phyloP scores from a whole-genome alignment of 352 stramenopile species.

The Phytophthora meadii region DNA sequence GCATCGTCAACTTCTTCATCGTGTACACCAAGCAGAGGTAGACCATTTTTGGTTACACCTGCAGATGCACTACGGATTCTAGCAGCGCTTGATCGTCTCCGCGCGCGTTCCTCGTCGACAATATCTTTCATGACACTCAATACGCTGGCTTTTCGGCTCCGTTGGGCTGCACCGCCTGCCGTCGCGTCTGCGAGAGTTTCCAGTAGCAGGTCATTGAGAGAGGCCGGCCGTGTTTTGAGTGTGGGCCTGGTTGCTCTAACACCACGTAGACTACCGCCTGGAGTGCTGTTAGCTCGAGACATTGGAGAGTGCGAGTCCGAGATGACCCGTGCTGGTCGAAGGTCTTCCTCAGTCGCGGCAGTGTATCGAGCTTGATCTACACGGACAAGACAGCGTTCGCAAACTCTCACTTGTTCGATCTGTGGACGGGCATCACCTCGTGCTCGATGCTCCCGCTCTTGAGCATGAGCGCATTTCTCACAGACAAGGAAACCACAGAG shows the following conservation, averaged over 20 bases:
- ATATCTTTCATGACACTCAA: constrained; percentile 58
- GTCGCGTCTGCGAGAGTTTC: constrained; percentile 42
- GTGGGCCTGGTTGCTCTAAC: constrained; percentile 22
- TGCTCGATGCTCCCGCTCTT: constrained; percentile 47
- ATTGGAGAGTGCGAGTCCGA: constrained; percentile 22
- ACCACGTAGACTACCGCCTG: constrained; percentile 24
- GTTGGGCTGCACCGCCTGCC: constrained; percentile 27
- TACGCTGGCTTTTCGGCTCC: constrained; percentile 38
- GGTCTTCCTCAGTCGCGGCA: constrained; percentile 45
- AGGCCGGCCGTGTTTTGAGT: constrained; percentile 35
- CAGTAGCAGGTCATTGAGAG: constrained; percentile 40
- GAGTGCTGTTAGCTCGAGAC: constrained; percentile 22
- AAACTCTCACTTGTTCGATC: constrained; percentile 53
- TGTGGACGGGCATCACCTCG: constrained; percentile 34
- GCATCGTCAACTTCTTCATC: constrained; percentile 15
- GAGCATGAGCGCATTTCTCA: constrained; percentile 49
- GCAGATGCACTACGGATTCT: constrained; percentile 23
- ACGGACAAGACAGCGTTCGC: constrained; percentile 51
- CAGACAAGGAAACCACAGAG: constrained; percentile 63
- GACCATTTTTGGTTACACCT: constrained; percentile 1
- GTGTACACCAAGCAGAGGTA: constrained; percentile 26
- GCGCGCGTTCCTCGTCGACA: constrained; percentile 43
- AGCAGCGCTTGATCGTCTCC: constrained; percentile 30
- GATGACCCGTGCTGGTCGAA: constrained; percentile 39
- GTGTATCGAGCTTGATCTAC: constrained; percentile 51